Evolutionary conservation across 208 protist genomes (phyloP).

Genomic region (Leishmania amazonensis): DNA sequence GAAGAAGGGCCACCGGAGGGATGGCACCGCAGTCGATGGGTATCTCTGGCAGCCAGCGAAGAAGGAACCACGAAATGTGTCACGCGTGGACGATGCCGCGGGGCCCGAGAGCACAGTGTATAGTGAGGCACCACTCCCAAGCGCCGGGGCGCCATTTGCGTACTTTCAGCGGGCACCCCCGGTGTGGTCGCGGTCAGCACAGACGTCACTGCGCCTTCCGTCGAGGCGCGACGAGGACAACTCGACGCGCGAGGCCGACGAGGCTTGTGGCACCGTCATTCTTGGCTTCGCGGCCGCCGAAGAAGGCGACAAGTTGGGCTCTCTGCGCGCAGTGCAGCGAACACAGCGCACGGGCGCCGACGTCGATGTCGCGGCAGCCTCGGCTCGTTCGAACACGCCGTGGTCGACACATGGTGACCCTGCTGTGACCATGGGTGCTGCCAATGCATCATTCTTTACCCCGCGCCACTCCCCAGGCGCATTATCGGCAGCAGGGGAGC

Average conservation of each 20-base stretch:
- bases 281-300: neutral
- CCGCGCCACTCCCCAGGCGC: neutral
- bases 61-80: neutral
- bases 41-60: neutral
- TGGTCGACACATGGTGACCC: neutral
- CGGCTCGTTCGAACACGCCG: neutral
- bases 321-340: neutral
- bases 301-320: neutral
- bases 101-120: neutral
- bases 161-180: constrained; percentile 32
- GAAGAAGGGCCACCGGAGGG: neutral
- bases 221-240: neutral
- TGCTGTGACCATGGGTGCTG: neutral
- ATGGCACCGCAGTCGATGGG: neutral
- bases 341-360: neutral
- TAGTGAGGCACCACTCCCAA: neutral
- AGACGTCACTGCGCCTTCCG: neutral
- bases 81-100: neutral
- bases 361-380: neutral
- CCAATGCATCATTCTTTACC: neutral
- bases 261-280: neutral
- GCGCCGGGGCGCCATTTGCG: constrained; percentile 3
- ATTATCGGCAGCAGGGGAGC: neutral
- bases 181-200: neutral
- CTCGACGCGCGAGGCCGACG: neutral